These are phyloP conservation scores for Debaryomyces sp. DNA, from an alignment of 1,139 yeast species.

Conservation along the genomic window DNA sequence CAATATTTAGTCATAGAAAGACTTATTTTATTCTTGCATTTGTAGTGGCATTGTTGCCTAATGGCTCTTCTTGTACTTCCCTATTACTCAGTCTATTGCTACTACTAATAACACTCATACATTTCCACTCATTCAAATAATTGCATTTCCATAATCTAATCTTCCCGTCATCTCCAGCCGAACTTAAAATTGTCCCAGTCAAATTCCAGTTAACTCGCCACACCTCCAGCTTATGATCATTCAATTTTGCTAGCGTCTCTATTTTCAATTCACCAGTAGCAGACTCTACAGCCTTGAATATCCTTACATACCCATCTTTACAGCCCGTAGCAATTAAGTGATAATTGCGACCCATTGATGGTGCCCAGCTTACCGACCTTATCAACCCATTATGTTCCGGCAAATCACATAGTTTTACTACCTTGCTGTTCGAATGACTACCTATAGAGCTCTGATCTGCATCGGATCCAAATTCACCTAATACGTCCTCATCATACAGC, in stretches of 20 bases:
- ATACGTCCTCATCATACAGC: constrained; percentile 9
- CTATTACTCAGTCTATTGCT: constrained; percentile 17
- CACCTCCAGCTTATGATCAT: constrained; percentile 86
- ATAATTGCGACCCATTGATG: constrained; percentile 88
- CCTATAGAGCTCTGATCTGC: constrained; percentile 13
- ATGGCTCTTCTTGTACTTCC: constrained; percentile 21
- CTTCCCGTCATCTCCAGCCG: constrained; percentile 95
- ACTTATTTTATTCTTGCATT: constrained; percentile 3
- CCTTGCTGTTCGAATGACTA: constrained; percentile 23
- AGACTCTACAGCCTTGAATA: constrained; percentile 66
- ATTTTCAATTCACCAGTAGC: constrained; percentile 35
- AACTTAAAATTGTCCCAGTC: constrained; percentile 89
- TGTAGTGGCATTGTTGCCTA: constrained; percentile 6
- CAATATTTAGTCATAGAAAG: constrained; percentile 1
- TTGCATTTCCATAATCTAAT: constrained; percentile 90
- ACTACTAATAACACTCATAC: constrained; percentile 82
- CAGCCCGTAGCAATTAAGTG: constrained; percentile 94
- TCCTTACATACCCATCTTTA: constrained; percentile 88
- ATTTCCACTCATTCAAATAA: constrained; percentile 83
- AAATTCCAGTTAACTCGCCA: constrained; percentile 96
- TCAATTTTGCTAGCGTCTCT: constrained; percentile 44
- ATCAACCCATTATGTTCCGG: constrained; percentile 88
- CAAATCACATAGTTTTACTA: constrained; percentile 39
- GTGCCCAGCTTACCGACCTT: constrained; percentile 95
- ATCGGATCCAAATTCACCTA: constrained; percentile 14